Base-by-base conservation (phyloP, 805 yeast genomes). In the Clavispora phyllophila region DNA sequence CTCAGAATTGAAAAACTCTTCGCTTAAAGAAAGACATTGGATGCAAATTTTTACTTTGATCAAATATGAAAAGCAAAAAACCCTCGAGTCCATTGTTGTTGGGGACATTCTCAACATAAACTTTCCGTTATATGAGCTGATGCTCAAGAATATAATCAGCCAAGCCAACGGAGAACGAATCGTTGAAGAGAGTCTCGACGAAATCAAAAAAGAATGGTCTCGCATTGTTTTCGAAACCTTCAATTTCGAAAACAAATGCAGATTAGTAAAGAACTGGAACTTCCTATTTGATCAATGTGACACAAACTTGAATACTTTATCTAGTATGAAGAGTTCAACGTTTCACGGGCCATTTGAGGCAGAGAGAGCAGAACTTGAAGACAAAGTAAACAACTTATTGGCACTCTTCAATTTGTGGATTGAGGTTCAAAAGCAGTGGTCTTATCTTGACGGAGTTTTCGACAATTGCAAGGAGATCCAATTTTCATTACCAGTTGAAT, bases 391-490 rank as follows among this genome's bases (percentile, higher is more conserved):
- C 36, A 51, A 56, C 0, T 51, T 87, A 1, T 72, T 71, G 34
- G 63, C 66, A 1, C 56, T 86, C 1, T 66, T 86, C 26, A 87
- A 81, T 47, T 55, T 62, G 0, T 89, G 96, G 95, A 73, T 84
- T 22, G 96, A 87, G 26, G 85, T 81, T 1, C 98, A 91, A 60
- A 68, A 83, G n/a, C 87, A 83, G 53, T 90, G 96, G 95, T 77
- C 87, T 1, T 88, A 91, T 57, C 67, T 90, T 18, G 82, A 79
- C 48, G 96, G 96, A 2, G 79, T 88, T 0, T 84, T 91, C 54
- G 81, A 78, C 4, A 65, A 71, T 0, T 44, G 50, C 15, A 76
- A 74, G 2, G 88, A 83, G 29, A 74, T 89, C 15, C 68, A 72
- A 44, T 68, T 63, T n/a, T 60, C 87, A 1, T 65, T 90, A 9